Percentiles rank a stretch among this genome's conserved stretches.
Conservation (phyloP, 371 early-diverging fungal genomes). For the Gilbertella persicaria region DNA sequence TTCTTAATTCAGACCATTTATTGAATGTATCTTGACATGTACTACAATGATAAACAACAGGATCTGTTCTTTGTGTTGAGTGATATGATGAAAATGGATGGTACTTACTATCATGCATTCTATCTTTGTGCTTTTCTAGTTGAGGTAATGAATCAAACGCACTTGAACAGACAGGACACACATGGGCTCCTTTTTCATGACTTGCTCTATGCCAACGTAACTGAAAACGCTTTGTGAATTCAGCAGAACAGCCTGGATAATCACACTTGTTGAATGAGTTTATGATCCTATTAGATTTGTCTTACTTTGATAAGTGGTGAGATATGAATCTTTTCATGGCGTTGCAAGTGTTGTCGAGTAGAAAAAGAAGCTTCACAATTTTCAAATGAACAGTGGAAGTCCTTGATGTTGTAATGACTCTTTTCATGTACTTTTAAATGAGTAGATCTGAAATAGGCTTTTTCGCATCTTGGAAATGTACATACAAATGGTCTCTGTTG, state of each 20-base stretch:
- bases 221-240: constrained; percentile 58
- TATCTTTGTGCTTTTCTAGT: constrained; percentile 53
- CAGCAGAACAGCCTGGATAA: constrained; percentile 52
- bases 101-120: constrained; percentile 53
- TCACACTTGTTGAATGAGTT: constrained; percentile 36
- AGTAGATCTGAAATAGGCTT: constrained; percentile 54
- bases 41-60: constrained; percentile 57
- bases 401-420: constrained; percentile 49
- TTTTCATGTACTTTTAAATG: constrained; percentile 63
- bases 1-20: constrained; percentile 65
- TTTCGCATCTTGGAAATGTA: constrained; percentile 52
- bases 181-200: constrained; percentile 35
- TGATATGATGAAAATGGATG: not conserved
- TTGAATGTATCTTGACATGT: constrained; percentile 49
- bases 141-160: constrained; percentile 56
- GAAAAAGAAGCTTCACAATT: constrained; percentile 40
- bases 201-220: constrained; percentile 55
- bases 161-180: constrained; percentile 42
- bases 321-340: constrained; percentile 48
- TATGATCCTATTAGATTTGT: not conserved
- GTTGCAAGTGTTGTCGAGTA: constrained; percentile 45
- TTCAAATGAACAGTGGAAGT: constrained; percentile 38
- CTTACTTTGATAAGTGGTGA: constrained; percentile 46
- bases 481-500: constrained; percentile 60
- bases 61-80: constrained; percentile 22